Base-by-base conservation (phyloP, 2,329 filamentous ascomycete genomes). In the Pseudocercospora crystallina region DNA sequence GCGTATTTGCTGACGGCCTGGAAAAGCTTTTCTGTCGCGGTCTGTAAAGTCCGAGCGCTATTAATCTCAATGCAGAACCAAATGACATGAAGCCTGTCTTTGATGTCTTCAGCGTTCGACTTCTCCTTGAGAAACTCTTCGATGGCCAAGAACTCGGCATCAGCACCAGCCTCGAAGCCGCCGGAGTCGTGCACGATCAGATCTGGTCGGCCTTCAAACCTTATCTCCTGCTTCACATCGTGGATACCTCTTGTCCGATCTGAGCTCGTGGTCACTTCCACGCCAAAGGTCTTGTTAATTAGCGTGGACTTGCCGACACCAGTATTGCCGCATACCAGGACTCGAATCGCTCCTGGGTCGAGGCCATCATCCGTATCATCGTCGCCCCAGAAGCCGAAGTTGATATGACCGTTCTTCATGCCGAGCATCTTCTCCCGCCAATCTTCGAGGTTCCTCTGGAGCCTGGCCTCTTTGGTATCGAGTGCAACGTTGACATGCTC, bases 11-110 rank as follows among this genome's bases (percentile, higher is more conserved):
- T 65, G 8, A 66, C 64, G 20, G 65, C 62, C 26, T 57, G 62
- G 49, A 65, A 65, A 14, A 69, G 62, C 20, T 65, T 66, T 38
- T 60, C 59, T 33, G 65, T 68, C 26, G 66, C 67, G 7, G 61
- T 67, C 42, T 68, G 66, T 46, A 67, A 56, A 29, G 65, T 67
- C 26, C 66, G 60, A 33, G 62, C 59, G 37, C 65, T 66, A 47
- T 67, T 66, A 33, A 67, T 65, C 38, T 69, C 66, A 13, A 69
- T 59, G 54, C 66, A 69, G 42, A 69, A 68, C 66, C 67, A 68
- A 14, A 69, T 68, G 5, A 68, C 64, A 39, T 69, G 65, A 9
- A 66, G 43, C 11, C 61, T 57, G 35, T 67, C 63, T 10, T 58
- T 54, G n/a, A 66, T 60, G 38, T 66, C 61, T 9, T 61, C 57